Evolutionary conservation across 2,329 filamentous ascomycete genomes (phyloP).

Genomic region (Coleophoma crateriformis): DNA sequence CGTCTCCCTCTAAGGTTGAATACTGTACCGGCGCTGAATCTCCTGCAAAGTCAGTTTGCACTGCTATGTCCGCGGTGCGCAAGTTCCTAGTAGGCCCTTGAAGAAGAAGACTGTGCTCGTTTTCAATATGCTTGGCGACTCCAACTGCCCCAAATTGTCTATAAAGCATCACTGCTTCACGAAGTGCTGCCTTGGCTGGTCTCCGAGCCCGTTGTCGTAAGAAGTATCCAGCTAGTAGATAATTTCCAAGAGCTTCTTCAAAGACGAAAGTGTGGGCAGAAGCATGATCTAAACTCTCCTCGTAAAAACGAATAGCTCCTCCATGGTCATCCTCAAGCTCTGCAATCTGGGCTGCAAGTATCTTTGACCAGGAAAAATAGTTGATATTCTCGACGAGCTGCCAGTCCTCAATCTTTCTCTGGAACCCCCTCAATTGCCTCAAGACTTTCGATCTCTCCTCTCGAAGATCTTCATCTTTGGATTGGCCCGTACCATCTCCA

Average conservation of each 20-base stretch:
- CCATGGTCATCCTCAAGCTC: slow-evolving; percentile 56
- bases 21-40: slow-evolving; percentile 49
- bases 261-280: slow-evolving; percentile 60
- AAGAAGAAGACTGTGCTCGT: slow-evolving; percentile 62
- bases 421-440: slow-evolving; percentile 46
- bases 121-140: slow-evolving; percentile 61
- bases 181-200: slow-evolving; percentile 63
- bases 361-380: slow-evolving; percentile 62
- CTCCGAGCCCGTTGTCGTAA: slow-evolving; percentile 59
- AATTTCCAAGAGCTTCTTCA: slow-evolving; percentile 69
- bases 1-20: slow-evolving; percentile 36
- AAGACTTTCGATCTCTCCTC: slow-evolving; percentile 43
- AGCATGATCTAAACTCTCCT: slow-evolving; percentile 67
- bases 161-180: slow-evolving; percentile 63
- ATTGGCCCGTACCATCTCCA: neutral
- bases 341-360: slow-evolving; percentile 63
- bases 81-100: slow-evolving; percentile 54
- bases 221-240: slow-evolving; percentile 68
- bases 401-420: slow-evolving; percentile 59
- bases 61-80: slow-evolving; percentile 54
- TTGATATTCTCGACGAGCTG: slow-evolving; percentile 62
- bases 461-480: slow-evolving; percentile 33
- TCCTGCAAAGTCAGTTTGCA: slow-evolving; percentile 67
- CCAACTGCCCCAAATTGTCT: slow-evolving; percentile 64
- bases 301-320: slow-evolving; percentile 57